Conservation (phyloP, 1,139 yeast genomes). For the Candida tropicalis region DNA sequence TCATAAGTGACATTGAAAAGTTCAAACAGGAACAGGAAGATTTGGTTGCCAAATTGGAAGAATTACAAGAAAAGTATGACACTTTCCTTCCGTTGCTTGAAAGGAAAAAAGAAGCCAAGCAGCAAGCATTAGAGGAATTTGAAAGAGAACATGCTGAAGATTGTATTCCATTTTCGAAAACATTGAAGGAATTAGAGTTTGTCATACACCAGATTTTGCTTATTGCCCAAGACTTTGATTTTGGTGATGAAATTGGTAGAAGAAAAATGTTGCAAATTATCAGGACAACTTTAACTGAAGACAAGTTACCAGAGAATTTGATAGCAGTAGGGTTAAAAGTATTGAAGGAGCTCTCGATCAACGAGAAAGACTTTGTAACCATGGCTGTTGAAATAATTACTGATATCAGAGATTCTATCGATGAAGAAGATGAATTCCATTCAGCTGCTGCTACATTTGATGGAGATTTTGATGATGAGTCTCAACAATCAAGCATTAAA, state of each 20-base stretch:
- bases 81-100: conserved; percentile 1
- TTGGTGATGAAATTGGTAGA: conserved; percentile 90
- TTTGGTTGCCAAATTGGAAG: conserved; percentile 5
- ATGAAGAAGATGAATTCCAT: conserved; percentile 46
- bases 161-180: conserved; percentile 28
- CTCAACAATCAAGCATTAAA: conserved; percentile 18
- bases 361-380: conserved; percentile 80
- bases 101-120: conserved; percentile 2
- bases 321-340: conserved; percentile 64
- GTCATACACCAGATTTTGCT: conserved; percentile 72
- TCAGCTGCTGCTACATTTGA: conserved; percentile 53
- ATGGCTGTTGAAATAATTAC: conserved; percentile 86
- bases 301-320: conserved; percentile 54
- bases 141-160: conserved; percentile 20
- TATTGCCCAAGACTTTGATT: conserved; percentile 75
- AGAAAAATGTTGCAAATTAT: conserved; percentile 76
- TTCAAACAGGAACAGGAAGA: conserved; percentile 4
- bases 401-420: conserved; percentile 73
- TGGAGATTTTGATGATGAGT: conserved; percentile 23
- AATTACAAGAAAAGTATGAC: conserved; percentile 7
- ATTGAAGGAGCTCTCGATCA: conserved; percentile 69
- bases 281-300: conserved; percentile 61
- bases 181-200: conserved; percentile 65
- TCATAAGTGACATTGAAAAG: conserved; percentile 7
- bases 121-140: conserved; percentile 9